phyloP scores from a whole-genome alignment of 1,284 basidiomycete genomes.

The Papiliotrema terrestris region DNA sequence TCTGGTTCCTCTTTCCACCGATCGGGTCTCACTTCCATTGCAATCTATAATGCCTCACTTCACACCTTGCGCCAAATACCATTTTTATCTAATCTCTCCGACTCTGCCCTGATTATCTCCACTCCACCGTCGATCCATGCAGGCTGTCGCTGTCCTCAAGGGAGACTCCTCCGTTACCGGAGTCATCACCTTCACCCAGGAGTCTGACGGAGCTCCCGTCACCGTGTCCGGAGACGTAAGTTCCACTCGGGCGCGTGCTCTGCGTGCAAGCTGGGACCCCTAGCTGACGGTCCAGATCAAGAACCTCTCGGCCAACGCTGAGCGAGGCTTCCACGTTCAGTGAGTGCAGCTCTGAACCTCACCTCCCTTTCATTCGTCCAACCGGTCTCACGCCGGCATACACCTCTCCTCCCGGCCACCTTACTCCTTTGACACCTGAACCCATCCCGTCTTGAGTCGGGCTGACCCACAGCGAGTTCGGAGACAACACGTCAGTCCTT shows the following conservation, averaged over 20 bases:
- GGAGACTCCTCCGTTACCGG: slow-evolving; percentile 62
- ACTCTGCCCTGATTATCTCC: not conserved
- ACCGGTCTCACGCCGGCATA: too few species aligned
- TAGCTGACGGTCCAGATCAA: slow-evolving; percentile 50
- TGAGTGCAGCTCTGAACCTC: slow-evolving; percentile 41
- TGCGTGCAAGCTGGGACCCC: not conserved
- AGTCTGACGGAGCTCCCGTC: slow-evolving; percentile 56
- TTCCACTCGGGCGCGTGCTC: slow-evolving; percentile 1
- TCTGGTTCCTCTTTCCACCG: not conserved
- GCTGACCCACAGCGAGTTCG: slow-evolving; percentile 56
- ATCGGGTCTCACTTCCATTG: not conserved
- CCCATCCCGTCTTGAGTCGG: not conserved
- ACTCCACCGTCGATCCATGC: not conserved
- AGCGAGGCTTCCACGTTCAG: slow-evolving; percentile 76
- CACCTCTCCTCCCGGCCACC: too few species aligned
- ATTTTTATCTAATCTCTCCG: not conserved
- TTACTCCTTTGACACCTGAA: too few species aligned
- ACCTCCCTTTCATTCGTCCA: not conserved
- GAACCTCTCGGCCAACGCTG: slow-evolving; percentile 59
- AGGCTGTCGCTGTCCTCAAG: slow-evolving; percentile 67
- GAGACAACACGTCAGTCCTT: slow-evolving; percentile 55
- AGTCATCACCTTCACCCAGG: slow-evolving; percentile 64
- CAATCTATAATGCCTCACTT: slow-evolving; percentile 7
- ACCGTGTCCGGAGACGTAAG: slow-evolving; percentile 57
- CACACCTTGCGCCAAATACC: slow-evolving; percentile 1